Percentiles rank a stretch among this genome's conserved stretches.
These are phyloP conservation scores for Physocladia obscura DNA, from an alignment of 192 early-diverging fungal species.

Conservation along the genomic window DNA sequence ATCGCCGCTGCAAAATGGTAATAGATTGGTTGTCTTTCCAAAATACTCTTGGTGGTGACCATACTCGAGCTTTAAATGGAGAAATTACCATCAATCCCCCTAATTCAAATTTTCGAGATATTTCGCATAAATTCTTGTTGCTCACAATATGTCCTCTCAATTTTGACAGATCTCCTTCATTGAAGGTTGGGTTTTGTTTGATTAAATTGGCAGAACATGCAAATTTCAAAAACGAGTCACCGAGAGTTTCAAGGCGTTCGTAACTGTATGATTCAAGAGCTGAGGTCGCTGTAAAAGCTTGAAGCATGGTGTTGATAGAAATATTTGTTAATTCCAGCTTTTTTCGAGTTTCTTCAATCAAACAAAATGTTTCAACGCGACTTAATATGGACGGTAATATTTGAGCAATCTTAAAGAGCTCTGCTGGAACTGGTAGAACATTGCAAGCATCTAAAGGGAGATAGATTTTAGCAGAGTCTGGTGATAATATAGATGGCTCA, in stretches of 20 bases:
- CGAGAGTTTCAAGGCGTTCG: slow-evolving; percentile 85
- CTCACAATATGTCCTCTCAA: slow-evolving; percentile 21
- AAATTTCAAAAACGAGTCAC: slow-evolving; percentile 87
- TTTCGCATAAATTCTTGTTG: slow-evolving; percentile 29
- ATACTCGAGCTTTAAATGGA: slow-evolving; percentile 31
- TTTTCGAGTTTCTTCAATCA: slow-evolving; percentile 36
- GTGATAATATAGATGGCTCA: not conserved
- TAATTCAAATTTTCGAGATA: slow-evolving; percentile 48
- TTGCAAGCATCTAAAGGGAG: slow-evolving; percentile 36
- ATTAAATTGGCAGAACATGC: slow-evolving; percentile 71
- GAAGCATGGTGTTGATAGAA: slow-evolving; percentile 9
- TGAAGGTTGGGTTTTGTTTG: slow-evolving; percentile 60
- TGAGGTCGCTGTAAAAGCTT: slow-evolving; percentile 73
- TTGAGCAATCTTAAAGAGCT: slow-evolving; percentile 20
- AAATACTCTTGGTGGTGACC: not conserved
- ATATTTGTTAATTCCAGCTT: slow-evolving; percentile 13
- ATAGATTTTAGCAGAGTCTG: not conserved
- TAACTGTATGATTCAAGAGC: slow-evolving; percentile 71
- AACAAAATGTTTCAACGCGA: slow-evolving; percentile 28
- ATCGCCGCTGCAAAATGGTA: slow-evolving; percentile 31
- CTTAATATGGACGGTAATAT: slow-evolving; percentile 41
- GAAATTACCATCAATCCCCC: not conserved
- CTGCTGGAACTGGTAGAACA: slow-evolving; percentile 38
- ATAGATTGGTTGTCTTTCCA: too few relatives aligned
- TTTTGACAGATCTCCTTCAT: slow-evolving; percentile 16